A percentile compares a stretch with the other conserved stretches of the same genome.
These are phyloP conservation scores for Zoysia japonica DNA, from an alignment of 176 grass and related monocot genomes.

Conservation along the genomic window DNA sequence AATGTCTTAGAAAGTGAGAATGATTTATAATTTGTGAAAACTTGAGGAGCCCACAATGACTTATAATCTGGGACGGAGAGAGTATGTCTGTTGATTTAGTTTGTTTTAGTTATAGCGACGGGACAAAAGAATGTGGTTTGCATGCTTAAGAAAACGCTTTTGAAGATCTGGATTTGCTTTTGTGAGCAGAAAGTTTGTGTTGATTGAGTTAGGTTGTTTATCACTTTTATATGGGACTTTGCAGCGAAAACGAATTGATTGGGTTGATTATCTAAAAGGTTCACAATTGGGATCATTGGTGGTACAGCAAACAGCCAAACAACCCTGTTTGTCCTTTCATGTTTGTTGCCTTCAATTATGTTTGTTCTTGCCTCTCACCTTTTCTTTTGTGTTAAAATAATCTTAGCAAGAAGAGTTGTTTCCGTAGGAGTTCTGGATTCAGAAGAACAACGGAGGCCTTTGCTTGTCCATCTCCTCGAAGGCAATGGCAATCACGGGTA, in stretches of 20 bases:
- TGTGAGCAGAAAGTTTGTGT: neutral
- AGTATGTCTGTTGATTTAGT: neutral
- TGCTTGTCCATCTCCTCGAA: slow-evolving; percentile 75
- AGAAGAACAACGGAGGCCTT: slow-evolving; percentile 61
- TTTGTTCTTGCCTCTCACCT: neutral
- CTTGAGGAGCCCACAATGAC: too few species aligned
- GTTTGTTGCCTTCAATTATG: slow-evolving; percentile 1
- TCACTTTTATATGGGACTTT: neutral
- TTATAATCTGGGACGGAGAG: too few species aligned
- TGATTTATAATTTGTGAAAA: too few species aligned
- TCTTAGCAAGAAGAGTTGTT: slow-evolving; percentile 27
- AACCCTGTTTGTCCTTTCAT: neutral
- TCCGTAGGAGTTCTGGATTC: slow-evolving; percentile 74
- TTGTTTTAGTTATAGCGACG: neutral
- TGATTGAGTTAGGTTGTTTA: neutral
- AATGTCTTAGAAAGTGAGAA: too few species aligned
- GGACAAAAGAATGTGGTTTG: neutral
- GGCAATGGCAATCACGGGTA: slow-evolving; percentile 66
- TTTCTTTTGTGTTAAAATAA: neutral
- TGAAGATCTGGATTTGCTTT: slow-evolving; percentile 1
- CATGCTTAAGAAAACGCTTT: neutral
- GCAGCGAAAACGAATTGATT: neutral
- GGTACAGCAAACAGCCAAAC: neutral
- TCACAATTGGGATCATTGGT: neutral
- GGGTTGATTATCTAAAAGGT: neutral